A percentile compares a stretch with the other conserved stretches of the same genome.
These are phyloP conservation scores for Ustilago cynodontis DNA, from an alignment of 1,284 basidiomycete species.

Conservation along the genomic window DNA sequence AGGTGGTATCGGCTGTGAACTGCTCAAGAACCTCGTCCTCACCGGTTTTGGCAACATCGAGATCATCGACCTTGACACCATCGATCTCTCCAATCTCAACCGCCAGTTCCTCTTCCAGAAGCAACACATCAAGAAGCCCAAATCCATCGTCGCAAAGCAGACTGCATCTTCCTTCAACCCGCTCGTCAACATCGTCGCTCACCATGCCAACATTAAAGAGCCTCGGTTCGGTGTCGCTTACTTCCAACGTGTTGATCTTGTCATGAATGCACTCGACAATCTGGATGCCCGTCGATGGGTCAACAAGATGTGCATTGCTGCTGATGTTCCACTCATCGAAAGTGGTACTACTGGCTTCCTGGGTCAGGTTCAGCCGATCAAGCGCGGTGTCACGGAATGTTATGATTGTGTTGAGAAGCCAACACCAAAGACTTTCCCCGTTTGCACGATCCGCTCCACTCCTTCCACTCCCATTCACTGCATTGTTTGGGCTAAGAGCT, in stretches of 20 bases:
- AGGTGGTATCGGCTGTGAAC: slow-evolving; percentile 96
- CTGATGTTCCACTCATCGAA: slow-evolving; percentile 89
- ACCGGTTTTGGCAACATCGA: slow-evolving; percentile 94
- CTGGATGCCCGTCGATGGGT: slow-evolving; percentile 72
- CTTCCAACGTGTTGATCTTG: slow-evolving; percentile 90
- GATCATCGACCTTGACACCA: slow-evolving; percentile 93
- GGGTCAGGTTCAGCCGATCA: slow-evolving; percentile 73
- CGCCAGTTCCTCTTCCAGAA: slow-evolving; percentile 97
- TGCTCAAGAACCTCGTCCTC: slow-evolving; percentile 94
- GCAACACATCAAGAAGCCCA: slow-evolving; percentile 96
- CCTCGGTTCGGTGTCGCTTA: slow-evolving; percentile 88
- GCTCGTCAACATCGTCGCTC: slow-evolving; percentile 84
- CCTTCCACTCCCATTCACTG: slow-evolving; percentile 98
- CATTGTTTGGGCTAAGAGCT: slow-evolving; percentile 99
- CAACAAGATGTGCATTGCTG: slow-evolving; percentile 96
- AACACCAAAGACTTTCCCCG: slow-evolving; percentile 92
- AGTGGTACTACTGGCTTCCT: slow-evolving; percentile 96
- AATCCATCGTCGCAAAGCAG: slow-evolving; percentile 90
- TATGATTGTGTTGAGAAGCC: slow-evolving; percentile 75
- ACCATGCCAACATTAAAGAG: slow-evolving; percentile 96
- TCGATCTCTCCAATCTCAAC: slow-evolving; percentile 97
- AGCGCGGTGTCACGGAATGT: slow-evolving; percentile 59
- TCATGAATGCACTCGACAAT: slow-evolving; percentile 96
- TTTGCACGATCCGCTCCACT: slow-evolving; percentile 97
- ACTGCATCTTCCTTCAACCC: slow-evolving; percentile 94